Conservation (phyloP, 176 grass and related monocot genomes). For the Carex myosuroides region DNA sequence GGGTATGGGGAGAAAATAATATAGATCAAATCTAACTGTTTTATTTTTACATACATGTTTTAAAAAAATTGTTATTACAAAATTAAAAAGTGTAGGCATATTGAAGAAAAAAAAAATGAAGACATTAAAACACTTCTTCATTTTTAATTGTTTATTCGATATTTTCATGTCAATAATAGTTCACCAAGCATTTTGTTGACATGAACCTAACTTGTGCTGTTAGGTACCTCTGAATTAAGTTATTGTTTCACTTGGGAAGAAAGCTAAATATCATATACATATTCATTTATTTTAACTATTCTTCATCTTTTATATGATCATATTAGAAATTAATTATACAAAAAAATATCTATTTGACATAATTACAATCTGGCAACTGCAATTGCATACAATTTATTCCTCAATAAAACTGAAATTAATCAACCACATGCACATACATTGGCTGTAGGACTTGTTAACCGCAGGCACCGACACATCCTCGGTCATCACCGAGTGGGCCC, state of each 20-base stretch:
- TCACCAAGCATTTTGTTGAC: neutral
- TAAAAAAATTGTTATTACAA: too few relatives aligned
- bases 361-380: neutral
- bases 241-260: neutral
- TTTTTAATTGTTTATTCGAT: too few relatives aligned
- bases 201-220: neutral
- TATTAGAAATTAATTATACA: neutral
- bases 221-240: neutral
- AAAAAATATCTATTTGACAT: neutral
- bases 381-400: neutral
- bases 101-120: too few relatives aligned
- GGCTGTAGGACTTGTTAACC: constrained; percentile 77
- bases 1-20: too few relatives aligned
- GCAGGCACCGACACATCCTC: constrained; percentile 86
- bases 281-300: too few relatives aligned
- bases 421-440: neutral
- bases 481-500: constrained; percentile 79
- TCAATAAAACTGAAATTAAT: neutral
- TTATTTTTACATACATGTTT: too few relatives aligned
- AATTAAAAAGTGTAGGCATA: too few relatives aligned
- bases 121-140: too few relatives aligned
- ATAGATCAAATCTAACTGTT: too few relatives aligned
- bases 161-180: too few relatives aligned
- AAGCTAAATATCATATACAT: too few relatives aligned
- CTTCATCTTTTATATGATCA: neutral